Conservation (phyloP, 371 early-diverging fungal species). For the Syncephalastrum sp. region DNA sequence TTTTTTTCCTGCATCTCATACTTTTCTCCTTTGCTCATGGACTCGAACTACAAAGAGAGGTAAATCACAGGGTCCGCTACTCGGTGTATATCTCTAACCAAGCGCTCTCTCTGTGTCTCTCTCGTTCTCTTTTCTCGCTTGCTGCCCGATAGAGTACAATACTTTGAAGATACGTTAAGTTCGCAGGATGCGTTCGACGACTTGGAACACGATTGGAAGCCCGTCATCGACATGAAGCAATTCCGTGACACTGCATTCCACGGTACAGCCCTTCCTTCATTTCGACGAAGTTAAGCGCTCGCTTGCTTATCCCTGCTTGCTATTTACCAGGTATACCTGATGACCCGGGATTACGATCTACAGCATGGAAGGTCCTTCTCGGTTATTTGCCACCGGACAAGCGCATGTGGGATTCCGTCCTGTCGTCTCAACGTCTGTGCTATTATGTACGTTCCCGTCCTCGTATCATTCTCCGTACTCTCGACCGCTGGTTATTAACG, state of each 20-base stretch:
- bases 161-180: constrained; percentile 36
- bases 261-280: constrained; percentile 24
- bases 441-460: constrained; percentile 59
- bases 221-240: constrained; percentile 48
- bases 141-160: constrained; percentile 28
- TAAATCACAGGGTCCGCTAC: constrained; percentile 1
- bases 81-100: too few species aligned
- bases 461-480: neutral
- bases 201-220: constrained; percentile 24
- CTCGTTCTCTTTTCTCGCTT: neutral
- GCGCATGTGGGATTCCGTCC: constrained; percentile 58
- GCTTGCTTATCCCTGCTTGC: too few species aligned
- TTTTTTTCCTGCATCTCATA: neutral
- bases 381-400: constrained; percentile 78
- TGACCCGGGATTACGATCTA: constrained; percentile 63
- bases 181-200: constrained; percentile 20
- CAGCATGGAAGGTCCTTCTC: constrained; percentile 74
- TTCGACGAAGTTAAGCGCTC: too few species aligned
- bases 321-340: constrained; percentile 67
- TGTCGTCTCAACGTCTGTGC: constrained; percentile 48
- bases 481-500: neutral
- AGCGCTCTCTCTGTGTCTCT: neutral
- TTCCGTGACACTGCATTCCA: constrained; percentile 54
- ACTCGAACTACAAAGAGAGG: constrained; percentile 45
- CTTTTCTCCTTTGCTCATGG: constrained; percentile 22